Evolutionary conservation across 2,329 filamentous ascomycete genomes (phyloP), one percentile per base, ranked within the genome.

Genomic region (Cladophialophora psammophila): DNA sequence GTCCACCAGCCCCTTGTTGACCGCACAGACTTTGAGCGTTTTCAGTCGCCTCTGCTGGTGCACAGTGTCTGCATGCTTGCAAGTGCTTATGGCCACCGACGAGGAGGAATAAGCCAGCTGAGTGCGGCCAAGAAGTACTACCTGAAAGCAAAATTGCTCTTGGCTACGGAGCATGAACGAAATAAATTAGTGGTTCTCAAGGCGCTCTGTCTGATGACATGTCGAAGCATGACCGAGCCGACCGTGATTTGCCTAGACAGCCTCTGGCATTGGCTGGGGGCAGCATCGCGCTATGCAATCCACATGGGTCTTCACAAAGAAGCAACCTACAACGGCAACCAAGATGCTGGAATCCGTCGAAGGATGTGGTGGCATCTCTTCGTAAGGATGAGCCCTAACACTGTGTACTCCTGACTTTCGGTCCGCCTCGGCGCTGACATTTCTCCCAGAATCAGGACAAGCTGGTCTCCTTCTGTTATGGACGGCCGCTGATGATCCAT

Each of bases 321-420:
- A 45, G 53, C 64, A 55, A 66, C 64, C 52, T 66, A 66, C 45
- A 52, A 20, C 34, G 59, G 58, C 12, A 66, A 52, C 35, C 36
- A 66, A 61, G 64, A 45, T 54, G 52, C 59, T 50, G 64, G 64
- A 42, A 62, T 26, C 45, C 45, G 64, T 63, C 35, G 64, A 55
- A 66, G 64, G 42, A 66, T 66, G 60, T 66, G 64, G 64, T 66
- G 64, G 64, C 59, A 63, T 58, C 45, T 66, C 26, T 66, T 66
- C 54, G 64, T 66, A 63, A 63, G 64, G 5, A 53, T 50, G 13
- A 52, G 18, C 38, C 50, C n/a, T 15, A 4, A 40, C 18, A 18
- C 1, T 45, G 5, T 5, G 7, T 31, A 40, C 34, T 38, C 58
- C 58, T 53, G 58, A 53, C 58, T 53, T 53, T 36, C 40, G 42